Conservation (phyloP, 495 filamentous ascomycete genomes). For the Aspergillus indologenus region DNA sequence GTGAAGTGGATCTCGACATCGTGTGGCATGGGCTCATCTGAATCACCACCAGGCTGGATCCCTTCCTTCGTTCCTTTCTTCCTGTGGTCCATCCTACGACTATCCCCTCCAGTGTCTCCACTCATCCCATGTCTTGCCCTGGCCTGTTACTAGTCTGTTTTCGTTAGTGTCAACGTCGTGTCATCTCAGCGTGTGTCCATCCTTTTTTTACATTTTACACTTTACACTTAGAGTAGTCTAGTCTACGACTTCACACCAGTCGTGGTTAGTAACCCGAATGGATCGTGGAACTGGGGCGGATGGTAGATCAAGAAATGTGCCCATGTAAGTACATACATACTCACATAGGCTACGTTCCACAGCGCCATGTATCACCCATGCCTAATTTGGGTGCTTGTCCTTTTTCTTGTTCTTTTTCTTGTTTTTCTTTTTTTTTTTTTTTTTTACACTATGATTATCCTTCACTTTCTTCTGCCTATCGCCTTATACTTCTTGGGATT, state of each 20-base stretch:
- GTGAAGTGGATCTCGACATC: slow-evolving; percentile 18
- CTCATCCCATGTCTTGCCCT: slow-evolving; percentile 19
- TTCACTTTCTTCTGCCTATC: slow-evolving; percentile 11
- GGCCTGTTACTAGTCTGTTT: slow-evolving; percentile 29
- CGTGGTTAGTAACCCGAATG: slow-evolving; percentile 19
- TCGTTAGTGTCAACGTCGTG: slow-evolving; percentile 46
- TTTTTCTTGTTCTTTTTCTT: slow-evolving; percentile 14
- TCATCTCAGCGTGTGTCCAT: slow-evolving; percentile 37
- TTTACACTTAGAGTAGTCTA: too few species aligned
- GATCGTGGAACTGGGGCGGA: slow-evolving; percentile 42
- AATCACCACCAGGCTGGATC: slow-evolving; percentile 21
- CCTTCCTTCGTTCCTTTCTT: slow-evolving; percentile 6
- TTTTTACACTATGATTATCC: slow-evolving; percentile 15
- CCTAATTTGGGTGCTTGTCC: neutral
- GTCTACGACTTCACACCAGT: slow-evolving; percentile 9
- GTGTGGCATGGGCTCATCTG: slow-evolving; percentile 25
- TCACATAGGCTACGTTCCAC: slow-evolving; percentile 15
- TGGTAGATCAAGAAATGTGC: slow-evolving; percentile 34
- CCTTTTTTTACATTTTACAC: neutral
- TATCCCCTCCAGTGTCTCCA: slow-evolving; percentile 14
- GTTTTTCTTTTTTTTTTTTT: too few species aligned
- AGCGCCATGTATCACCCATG: slow-evolving; percentile 5
- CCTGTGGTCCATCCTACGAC: slow-evolving; percentile 2
- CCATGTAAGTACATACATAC: slow-evolving; percentile 10
- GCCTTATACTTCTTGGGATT: slow-evolving; percentile 6